Base-by-base conservation (phyloP, 495 filamentous ascomycete genomes). In the Lasiosphaeria ovina region DNA sequence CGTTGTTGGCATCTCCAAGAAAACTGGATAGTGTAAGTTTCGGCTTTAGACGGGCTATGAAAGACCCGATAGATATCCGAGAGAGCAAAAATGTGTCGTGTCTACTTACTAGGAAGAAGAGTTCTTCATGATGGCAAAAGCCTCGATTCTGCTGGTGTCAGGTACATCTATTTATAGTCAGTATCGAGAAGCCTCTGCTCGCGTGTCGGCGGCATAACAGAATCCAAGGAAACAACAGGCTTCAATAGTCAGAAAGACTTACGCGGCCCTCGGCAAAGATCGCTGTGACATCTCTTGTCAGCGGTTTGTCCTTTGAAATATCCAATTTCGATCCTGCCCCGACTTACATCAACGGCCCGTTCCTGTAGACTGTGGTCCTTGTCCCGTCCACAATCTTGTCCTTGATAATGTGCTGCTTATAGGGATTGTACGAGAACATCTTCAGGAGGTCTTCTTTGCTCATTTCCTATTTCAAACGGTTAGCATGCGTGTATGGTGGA, bases 371-470 rank as follows among this genome's bases (percentile, higher is more conserved):
- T 3, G 94, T 98, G 71, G 91, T 96, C 62, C 81, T 88, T 47
- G 92, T 91, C 56, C 90, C 91, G 64, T 95, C 91, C 51, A 85
- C 79, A 54, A 98, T 89, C 73, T 96, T 90, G 77, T 95, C 90
- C 52, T 91, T 88, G 69, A 98, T 97, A 74, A 98, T 91, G 71
- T 96, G 87, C 68, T 95, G 85, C 80, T 98, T 98, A 79, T 72
- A 73, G 11, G 65, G 65, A 79, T 94, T 97, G 77, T 95, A 92
- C 48, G 86, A 80, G 74, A 98, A 98, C 94, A 98, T 98, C 75
- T 96, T 90, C 51, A 90, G 82, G 40, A 98, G 82, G 60, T 97
- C 86, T 61, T 92, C 87, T 74, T 98, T 97, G 45, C 89, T 87
- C 56, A 97, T 81, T 61, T 87, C 86, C 44, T 47, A n/a, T 11